Evolutionary conservation across 176 grass and related monocot genomes (phyloP), one percentile per base, ranked within the genome.

Genomic region (Eremochloa ophiuroides): DNA sequence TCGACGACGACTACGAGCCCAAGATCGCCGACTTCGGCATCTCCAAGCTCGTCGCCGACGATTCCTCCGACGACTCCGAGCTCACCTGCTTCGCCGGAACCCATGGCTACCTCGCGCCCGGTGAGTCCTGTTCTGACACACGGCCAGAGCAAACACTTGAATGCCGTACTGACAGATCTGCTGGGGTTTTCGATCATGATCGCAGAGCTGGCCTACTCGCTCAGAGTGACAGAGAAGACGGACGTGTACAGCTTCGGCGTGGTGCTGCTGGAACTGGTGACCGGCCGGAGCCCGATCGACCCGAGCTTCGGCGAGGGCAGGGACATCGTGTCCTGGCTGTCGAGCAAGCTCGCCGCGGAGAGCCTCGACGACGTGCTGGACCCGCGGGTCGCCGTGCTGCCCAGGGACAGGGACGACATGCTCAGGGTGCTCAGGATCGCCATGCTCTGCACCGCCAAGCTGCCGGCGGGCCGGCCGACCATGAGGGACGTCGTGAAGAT

Each of bases 211-310:
- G 92, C 85, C 4, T 94, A 97, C 83, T 92, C 92, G 14, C 71
- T 84, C 53, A 91, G 85, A 71, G 90, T 89, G 78, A 92, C 85
- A 9, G 90, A 97, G 67, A 97, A 97, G 88, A 91, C 87, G 43
- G 94, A 97, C 79, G 92, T 97, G 35, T 97, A 97, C 75, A 97
- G 94, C 73, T 97, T 91, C 44, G 94, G 92, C 38, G 89, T 97
- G 1, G 94, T 97, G 61, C 78, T 97, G 27, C 88, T 97, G 50
- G 94, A 97, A 87, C 75, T 97, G 43, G 41, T 91, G 28, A 97
- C 92, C 2, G 88, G 95, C 23, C 77, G 79, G 53, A 87, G 73
- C 84, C 91, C 95, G 1, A 92, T 97, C 20, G 94, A 97, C 48
- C n/a, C 70, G 33, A 48, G 72, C 31, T 97, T 92, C 67, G 94